Evolutionary conservation across 371 early-diverging fungal genomes (phyloP).

Genomic region (Circinella minor): DNA sequence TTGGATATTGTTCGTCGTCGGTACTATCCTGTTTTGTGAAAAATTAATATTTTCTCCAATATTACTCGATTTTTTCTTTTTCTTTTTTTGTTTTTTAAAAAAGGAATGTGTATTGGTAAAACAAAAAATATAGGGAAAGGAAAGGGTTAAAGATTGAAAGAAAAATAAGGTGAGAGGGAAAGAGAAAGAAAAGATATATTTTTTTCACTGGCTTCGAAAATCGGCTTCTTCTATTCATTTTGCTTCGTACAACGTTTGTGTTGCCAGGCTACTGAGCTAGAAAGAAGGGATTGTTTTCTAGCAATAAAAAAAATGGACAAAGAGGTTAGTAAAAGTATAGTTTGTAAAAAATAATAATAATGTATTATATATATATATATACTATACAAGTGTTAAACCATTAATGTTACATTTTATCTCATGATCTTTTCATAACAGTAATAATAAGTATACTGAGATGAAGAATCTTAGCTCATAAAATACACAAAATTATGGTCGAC

Average conservation of each 20-base stretch:
- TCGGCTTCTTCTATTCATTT: constrained; percentile 13
- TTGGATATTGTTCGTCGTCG: not conserved
- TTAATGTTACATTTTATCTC: no score
- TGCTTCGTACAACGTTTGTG: constrained; percentile 23
- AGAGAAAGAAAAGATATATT: not conserved
- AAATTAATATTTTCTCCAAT: no score
- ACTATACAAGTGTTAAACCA: no score
- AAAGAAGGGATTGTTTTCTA: not conserved
- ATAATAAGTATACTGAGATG: not conserved
- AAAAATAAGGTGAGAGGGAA: not conserved
- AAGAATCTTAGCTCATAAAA: not conserved
- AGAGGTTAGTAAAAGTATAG: no score
- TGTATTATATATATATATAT: no score
- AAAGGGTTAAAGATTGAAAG: not conserved
- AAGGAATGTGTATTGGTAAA: not conserved
- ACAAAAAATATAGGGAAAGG: not conserved
- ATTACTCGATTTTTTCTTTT: not conserved
- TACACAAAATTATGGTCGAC: no score
- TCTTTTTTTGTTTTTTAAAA: not conserved
- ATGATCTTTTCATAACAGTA: no score
- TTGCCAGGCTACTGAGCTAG: constrained; percentile 12
- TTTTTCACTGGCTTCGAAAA: constrained; percentile 3
- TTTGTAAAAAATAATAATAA: no score
- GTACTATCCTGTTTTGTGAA: not conserved
- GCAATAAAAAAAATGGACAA: no score